These are phyloP conservation scores for Prunella vulgaris DNA, from an alignment of 257 asterid genomes.

Conservation along the genomic window DNA sequence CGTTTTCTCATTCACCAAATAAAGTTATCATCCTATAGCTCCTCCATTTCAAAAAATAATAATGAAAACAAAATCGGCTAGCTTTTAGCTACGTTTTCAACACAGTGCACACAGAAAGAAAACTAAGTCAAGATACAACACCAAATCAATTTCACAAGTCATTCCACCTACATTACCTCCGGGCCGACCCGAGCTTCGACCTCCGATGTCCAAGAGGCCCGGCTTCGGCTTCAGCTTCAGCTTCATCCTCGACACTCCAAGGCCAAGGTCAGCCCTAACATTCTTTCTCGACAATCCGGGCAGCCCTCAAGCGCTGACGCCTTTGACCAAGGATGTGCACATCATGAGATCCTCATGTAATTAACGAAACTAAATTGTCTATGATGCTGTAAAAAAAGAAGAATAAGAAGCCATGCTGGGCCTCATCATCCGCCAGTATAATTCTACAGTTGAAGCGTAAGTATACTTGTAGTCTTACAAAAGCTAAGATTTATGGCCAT, in stretches of 20 bases:
- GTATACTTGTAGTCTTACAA: not conserved
- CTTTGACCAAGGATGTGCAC: not conserved
- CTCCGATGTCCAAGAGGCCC: not conserved
- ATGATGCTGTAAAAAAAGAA: not conserved
- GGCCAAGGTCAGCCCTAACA: not conserved
- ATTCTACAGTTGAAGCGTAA: conserved; percentile 3
- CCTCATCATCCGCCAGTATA: conserved; percentile 12
- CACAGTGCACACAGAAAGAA: no score
- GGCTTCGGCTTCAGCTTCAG: not conserved
- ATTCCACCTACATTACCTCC: no score
- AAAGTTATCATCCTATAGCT: not conserved
- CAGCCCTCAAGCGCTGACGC: not conserved
- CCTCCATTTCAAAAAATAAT: not conserved
- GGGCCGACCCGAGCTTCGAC: not conserved
- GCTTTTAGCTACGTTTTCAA: not conserved
- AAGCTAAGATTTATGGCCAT: not conserved
- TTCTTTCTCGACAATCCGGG: not conserved
- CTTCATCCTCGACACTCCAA: not conserved
- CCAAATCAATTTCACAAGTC: not conserved
- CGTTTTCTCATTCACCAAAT: not conserved
- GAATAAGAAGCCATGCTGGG: conserved; percentile 2
- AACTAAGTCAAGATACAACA: conserved; percentile 3
- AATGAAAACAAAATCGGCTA: conserved; percentile 8
- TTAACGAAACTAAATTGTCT: not conserved
- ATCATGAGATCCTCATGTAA: not conserved